Evolutionary conservation across 306 rosid species (phyloP).

Genomic region (Ormosia semicastrata): DNA sequence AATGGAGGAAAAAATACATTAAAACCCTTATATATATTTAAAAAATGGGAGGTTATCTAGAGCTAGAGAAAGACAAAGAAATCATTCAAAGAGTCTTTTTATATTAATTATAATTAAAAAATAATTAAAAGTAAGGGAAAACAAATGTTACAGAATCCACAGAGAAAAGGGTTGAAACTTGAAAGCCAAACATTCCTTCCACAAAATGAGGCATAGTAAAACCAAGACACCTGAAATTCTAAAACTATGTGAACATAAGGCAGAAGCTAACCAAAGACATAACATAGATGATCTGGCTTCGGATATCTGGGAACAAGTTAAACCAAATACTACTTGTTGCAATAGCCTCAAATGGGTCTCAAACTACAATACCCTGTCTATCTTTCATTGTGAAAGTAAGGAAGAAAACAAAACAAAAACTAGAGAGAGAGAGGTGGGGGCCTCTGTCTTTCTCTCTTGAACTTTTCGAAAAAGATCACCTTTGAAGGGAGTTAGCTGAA

Average conservation of each 20-base stretch:
- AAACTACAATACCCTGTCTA: slow-evolving; percentile 30
- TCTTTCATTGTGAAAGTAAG: slow-evolving; percentile 37
- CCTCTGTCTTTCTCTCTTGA: slow-evolving; percentile 38
- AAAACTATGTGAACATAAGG: background rate
- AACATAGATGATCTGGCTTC: background rate
- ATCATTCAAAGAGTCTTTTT: background rate
- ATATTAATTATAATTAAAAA: background rate
- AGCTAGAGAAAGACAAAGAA: slow-evolving; percentile 44
- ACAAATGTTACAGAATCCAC: slow-evolving; percentile 40
- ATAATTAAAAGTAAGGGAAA: background rate
- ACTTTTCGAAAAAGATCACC: slow-evolving; percentile 66
- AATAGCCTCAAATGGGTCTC: slow-evolving; percentile 11
- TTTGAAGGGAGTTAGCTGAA: slow-evolving; percentile 35
- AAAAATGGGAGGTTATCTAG: background rate
- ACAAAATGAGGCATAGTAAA: slow-evolving; percentile 32
- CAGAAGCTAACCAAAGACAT: slow-evolving; percentile 4
- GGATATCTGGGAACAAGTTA: background rate
- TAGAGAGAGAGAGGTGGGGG: slow-evolving; percentile 33
- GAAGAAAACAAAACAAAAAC: slow-evolving; percentile 12
- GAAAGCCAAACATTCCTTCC: slow-evolving; percentile 39
- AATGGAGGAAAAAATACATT: background rate
- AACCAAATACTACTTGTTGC: slow-evolving; percentile 2
- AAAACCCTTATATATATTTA: background rate
- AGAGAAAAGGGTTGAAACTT: slow-evolving; percentile 29
- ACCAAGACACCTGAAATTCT: background rate